Evolutionary conservation across 1,284 basidiomycete genomes (phyloP).

Genomic region (Sparassis latifolia): DNA sequence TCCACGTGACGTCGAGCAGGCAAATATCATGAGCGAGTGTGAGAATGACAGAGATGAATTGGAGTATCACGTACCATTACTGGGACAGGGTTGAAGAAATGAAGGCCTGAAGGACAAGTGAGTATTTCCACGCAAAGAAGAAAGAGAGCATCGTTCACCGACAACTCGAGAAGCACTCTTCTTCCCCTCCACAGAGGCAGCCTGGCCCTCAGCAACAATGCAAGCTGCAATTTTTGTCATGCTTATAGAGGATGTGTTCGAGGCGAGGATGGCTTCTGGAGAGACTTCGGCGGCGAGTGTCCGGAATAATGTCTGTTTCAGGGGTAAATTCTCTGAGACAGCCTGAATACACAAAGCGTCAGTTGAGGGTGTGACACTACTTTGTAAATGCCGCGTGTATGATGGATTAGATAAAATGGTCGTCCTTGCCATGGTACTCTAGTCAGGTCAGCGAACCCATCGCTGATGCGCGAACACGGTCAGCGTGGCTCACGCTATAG

Average conservation of each 20-base stretch:
- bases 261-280: slow-evolving; percentile 78
- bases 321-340: slow-evolving; percentile 77
- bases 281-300: slow-evolving; percentile 64
- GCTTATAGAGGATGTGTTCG: slow-evolving; percentile 93
- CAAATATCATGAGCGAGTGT: neutral
- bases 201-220: slow-evolving; percentile 52
- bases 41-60: neutral
- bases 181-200: slow-evolving; percentile 56
- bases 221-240: slow-evolving; percentile 90
- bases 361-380: neutral
- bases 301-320: slow-evolving; percentile 81
- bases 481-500: too few species aligned
- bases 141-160: slow-evolving; percentile 36
- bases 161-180: slow-evolving; percentile 65
- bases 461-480: too few species aligned
- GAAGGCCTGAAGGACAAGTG: slow-evolving; percentile 50
- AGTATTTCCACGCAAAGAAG: too few species aligned
- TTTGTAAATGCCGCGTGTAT: too few species aligned
- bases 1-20: neutral
- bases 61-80: slow-evolving; percentile 63
- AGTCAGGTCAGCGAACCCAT: too few species aligned
- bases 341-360: slow-evolving; percentile 45
- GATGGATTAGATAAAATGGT: too few species aligned
- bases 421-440: too few species aligned
- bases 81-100: slow-evolving; percentile 95